Evolutionary conservation across 495 filamentous ascomycete genomes (phyloP), one percentile per base, ranked within the genome.

Genomic region (Neurospora sp.): DNA sequence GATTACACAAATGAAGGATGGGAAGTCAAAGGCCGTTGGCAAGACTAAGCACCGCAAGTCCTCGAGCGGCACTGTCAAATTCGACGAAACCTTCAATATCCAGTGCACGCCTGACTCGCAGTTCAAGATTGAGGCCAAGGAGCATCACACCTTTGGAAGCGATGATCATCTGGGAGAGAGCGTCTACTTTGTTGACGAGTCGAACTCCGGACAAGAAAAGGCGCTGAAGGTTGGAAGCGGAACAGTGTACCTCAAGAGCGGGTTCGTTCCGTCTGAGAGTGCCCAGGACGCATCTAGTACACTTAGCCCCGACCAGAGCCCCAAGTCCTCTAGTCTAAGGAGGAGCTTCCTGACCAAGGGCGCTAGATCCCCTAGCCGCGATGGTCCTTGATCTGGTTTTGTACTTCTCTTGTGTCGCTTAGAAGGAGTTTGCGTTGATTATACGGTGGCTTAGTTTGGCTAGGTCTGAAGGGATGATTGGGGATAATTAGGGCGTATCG

Each of bases 141-240:
- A 92, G 77, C 92, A 97, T 79, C 88, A 91, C 75, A 92, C 91
- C 5, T 93, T 98, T 77, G 89, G 92, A 46, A 90, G 87, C 46
- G 94, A 97, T 77, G 89, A 91, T 62, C 85, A 89, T 39, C 85
- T 98, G 11, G 96, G 96, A 59, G 94, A 98, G 76, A 87, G 85
- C 0, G 75, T 91, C n/a, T 97, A 97, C 85, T 94, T 96, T 78
- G 90, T 99, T 16, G 92, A 92, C 72, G 94, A 99, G 77, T 90
- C 91, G 72, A 90, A 90, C 18, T 83, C 85, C 3, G 90, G 90
- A 23, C 85, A 88, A 46, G 93, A 97, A 76, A 97, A 94, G 85
- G 77, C 85, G 16, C 82, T 99, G 39, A 84, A 81, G 20, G 88
- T 92, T 71, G 94, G 94, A 14, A 83, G 80, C 27, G 92, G 93